Evolutionary conservation across 176 grass and related monocot genomes (phyloP).

Genomic region (Themeda triandra): DNA sequence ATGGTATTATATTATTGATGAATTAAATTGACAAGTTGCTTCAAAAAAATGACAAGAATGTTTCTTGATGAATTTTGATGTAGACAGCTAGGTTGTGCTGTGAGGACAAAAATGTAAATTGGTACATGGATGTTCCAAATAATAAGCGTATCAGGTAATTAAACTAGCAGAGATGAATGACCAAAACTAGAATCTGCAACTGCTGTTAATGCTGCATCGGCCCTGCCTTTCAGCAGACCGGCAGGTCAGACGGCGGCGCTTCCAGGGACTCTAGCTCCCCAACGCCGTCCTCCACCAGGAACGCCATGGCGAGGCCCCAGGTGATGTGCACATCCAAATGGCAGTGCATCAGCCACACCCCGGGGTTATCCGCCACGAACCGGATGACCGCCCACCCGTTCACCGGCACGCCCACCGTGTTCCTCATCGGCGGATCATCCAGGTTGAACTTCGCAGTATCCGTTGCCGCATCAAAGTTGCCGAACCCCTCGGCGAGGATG

Average conservation of each 20-base stretch:
- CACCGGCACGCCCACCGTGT: slow-evolving; percentile 82
- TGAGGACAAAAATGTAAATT: too few relatives aligned
- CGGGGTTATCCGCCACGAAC: slow-evolving; percentile 80
- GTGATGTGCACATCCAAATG: slow-evolving; percentile 90
- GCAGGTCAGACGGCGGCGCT: slow-evolving; percentile 58
- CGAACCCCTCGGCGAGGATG: too few relatives aligned
- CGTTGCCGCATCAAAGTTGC: slow-evolving; percentile 53
- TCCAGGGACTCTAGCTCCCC: slow-evolving; percentile 63
- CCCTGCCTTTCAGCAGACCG: slow-evolving; percentile 45
- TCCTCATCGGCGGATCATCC: slow-evolving; percentile 73
- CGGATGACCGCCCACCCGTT: slow-evolving; percentile 91
- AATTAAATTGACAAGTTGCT: too few relatives aligned
- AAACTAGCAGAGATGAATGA: background rate
- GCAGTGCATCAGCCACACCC: slow-evolving; percentile 97
- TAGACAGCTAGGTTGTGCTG: too few relatives aligned
- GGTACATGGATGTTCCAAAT: background rate
- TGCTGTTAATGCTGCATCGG: background rate
- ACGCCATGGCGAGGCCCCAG: slow-evolving; percentile 95
- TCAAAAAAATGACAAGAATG: too few relatives aligned
- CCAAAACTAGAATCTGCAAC: background rate
- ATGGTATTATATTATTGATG: too few relatives aligned
- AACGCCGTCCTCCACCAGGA: slow-evolving; percentile 73
- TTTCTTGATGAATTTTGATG: too few relatives aligned
- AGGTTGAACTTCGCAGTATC: slow-evolving; percentile 78
- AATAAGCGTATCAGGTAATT: background rate